These are phyloP conservation scores for Abrus pulchellus DNA, from an alignment of 306 rosid genomes.

Conservation along the genomic window DNA sequence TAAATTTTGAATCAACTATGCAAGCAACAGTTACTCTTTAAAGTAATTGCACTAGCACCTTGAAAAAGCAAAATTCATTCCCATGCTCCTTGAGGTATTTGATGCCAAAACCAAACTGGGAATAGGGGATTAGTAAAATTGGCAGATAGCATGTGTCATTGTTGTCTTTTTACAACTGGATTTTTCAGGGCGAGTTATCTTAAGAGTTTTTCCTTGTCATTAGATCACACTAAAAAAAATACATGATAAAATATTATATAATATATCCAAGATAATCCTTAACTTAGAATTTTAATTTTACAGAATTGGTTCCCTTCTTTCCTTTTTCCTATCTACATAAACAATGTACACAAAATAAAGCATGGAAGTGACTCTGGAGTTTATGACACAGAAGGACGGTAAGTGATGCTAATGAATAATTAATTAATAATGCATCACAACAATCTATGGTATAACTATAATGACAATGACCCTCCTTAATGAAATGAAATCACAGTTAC, in stretches of 20 bases:
- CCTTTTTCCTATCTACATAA: conserved; percentile 74
- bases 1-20: too few species aligned
- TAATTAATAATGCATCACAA: not conserved
- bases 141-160: conserved; percentile 9
- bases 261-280: not conserved
- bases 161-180: not conserved
- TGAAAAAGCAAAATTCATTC: too few species aligned
- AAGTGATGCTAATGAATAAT: not conserved
- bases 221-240: not conserved
- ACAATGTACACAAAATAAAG: conserved; percentile 73
- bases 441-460: not conserved
- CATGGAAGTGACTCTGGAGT: conserved; percentile 89
- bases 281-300: not conserved
- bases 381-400: conserved; percentile 95
- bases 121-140: not conserved
- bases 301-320: conserved; percentile 88
- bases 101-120: too few species aligned
- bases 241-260: not conserved
- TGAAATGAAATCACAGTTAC: conserved; percentile 57
- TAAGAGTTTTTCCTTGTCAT: not conserved
- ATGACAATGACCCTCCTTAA: not conserved
- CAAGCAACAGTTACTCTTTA: not conserved
- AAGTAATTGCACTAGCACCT: too few species aligned
- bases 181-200: not conserved
- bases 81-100: too few species aligned